Evolutionary conservation across 345 rosid species (phyloP).

Genomic region (Turnera subulata): DNA sequence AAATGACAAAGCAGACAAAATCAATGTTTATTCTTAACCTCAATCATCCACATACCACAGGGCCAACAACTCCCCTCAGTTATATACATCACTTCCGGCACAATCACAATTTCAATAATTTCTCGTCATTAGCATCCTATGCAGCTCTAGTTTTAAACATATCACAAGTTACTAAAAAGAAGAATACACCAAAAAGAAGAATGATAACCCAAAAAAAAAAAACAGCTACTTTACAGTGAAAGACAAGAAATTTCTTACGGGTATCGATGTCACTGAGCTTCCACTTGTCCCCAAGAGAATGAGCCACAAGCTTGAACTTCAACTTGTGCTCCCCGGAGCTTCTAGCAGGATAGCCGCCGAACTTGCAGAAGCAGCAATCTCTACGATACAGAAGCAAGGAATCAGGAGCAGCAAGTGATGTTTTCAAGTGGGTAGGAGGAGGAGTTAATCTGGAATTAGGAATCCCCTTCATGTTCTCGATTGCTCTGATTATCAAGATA

Average conservation of each 20-base stretch:
- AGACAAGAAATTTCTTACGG: constrained; percentile 32
- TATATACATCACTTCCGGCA: not conserved
- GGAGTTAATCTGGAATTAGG: constrained; percentile 9
- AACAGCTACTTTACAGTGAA: not conserved
- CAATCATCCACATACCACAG: not conserved
- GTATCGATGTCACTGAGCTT: constrained; percentile 63
- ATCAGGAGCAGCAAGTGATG: constrained; percentile 16
- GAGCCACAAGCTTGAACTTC: constrained; percentile 47
- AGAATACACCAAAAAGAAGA: not conserved
- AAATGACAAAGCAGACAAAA: not conserved
- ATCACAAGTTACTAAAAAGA: not conserved
- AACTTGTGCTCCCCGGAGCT: constrained; percentile 32
- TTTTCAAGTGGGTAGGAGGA: constrained; percentile 17
- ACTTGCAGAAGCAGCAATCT: constrained; percentile 17
- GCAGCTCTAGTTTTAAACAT: not conserved
- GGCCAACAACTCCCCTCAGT: not conserved
- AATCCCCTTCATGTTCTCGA: no score
- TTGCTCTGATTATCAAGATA: no score
- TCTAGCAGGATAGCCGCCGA: constrained; percentile 22
- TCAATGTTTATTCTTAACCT: no score
- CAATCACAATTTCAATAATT: not conserved
- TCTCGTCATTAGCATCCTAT: not conserved
- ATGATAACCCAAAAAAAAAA: not conserved
- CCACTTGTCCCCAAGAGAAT: constrained; percentile 57
- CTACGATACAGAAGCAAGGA: constrained; percentile 16